phyloP scores from a whole-genome alignment of 2,329 filamentous ascomycete species.

The Xylariales sp. region DNA sequence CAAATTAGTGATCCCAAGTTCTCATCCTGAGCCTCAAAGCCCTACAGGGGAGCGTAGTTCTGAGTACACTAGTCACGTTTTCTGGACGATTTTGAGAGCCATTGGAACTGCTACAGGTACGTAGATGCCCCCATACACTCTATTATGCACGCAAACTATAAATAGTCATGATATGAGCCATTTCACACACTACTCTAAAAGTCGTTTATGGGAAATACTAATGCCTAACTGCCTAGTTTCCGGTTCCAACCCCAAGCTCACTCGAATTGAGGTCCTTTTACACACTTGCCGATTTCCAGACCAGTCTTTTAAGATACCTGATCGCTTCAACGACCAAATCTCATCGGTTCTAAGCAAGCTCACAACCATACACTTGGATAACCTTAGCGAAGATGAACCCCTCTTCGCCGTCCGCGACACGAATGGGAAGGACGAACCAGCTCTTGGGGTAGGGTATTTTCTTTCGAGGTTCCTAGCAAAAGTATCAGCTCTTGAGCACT shows the following conservation, averaged over 20 bases:
- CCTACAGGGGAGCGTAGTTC: not conserved
- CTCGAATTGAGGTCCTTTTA: conserved; percentile 62
- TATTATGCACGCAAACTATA: not conserved
- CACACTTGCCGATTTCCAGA: conserved; percentile 52
- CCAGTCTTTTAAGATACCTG: conserved; percentile 60
- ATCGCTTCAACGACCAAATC: conserved; percentile 52
- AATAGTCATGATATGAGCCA: not conserved
- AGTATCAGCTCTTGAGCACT: conserved; percentile 58
- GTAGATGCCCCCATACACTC: conserved; percentile 38
- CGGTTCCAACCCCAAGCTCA: conserved; percentile 44
- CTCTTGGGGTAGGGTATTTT: conserved; percentile 20
- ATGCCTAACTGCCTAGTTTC: conserved; percentile 20
- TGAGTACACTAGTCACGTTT: conserved; percentile 48
- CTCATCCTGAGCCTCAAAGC: no score
- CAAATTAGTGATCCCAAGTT: not conserved
- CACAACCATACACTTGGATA: conserved; percentile 57
- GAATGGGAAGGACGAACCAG: not conserved
- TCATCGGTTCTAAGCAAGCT: conserved; percentile 58
- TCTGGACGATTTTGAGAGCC: conserved; percentile 56
- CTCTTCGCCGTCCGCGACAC: not conserved
- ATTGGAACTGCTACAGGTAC: conserved; percentile 52
- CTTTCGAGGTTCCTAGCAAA: conserved; percentile 55
- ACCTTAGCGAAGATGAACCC: conserved; percentile 35
- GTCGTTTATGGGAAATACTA: conserved; percentile 12
- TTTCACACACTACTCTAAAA: not conserved